phyloP scores from a whole-genome alignment of 2,329 filamentous ascomycete genomes.

The Alternaria sp. region DNA sequence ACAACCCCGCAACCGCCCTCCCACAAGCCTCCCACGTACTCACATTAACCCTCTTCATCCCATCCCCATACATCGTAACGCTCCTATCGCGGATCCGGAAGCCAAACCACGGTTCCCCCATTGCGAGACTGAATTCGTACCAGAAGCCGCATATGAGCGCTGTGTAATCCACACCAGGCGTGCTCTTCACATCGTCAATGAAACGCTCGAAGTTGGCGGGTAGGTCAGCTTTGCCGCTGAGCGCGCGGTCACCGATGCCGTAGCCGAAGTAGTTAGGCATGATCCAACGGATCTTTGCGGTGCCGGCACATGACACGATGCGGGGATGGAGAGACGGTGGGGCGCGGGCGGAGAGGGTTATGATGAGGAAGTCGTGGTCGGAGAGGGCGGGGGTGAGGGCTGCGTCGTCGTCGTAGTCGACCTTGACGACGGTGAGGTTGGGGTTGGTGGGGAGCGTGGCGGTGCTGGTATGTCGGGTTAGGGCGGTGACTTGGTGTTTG shows the following conservation, averaged over 20 bases:
- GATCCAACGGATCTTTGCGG: neutral
- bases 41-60: conserved; percentile 48
- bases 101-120: conserved; percentile 38
- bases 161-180: conserved; percentile 6
- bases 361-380: neutral
- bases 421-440: neutral
- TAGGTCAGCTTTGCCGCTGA: neutral
- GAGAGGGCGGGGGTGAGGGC: neutral
- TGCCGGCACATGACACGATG: neutral
- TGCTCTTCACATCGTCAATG: conserved; percentile 15
- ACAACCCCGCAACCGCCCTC: conserved; percentile 55
- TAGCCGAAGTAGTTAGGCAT: neutral
- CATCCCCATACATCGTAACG: conserved; percentile 36
- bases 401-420: neutral
- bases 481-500: neutral
- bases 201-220: neutral
- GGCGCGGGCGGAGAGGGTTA: neutral
- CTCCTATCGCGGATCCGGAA: conserved; percentile 46
- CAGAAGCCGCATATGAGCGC: conserved; percentile 36
- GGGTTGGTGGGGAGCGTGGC: neutral
- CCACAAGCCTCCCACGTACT: conserved; percentile 61
- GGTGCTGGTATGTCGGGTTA: neutral
- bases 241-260: neutral
- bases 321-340: neutral
- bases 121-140: conserved; percentile 49